Percentiles rank a stretch among this genome's conserved stretches.
phyloP scores from a whole-genome alignment of 148 eudicot species.

The Suaeda aralocaspica region DNA sequence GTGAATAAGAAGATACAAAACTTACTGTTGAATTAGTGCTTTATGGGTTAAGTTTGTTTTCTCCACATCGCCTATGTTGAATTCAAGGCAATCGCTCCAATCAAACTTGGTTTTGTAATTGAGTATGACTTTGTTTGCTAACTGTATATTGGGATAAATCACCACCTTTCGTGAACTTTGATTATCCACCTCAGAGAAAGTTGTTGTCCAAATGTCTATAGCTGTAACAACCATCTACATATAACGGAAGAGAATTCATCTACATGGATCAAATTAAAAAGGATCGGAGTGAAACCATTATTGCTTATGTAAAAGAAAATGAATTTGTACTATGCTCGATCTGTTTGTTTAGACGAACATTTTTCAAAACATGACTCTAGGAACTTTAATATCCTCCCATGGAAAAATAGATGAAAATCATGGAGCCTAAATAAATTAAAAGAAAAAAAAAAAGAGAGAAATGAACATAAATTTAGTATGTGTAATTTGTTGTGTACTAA shows the following conservation, averaged over 20 bases:
- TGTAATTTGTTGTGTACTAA: neutral
- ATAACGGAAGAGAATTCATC: neutral
- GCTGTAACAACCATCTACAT: constrained; percentile 8
- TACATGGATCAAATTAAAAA: too few relatives aligned
- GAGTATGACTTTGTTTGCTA: constrained; percentile 1
- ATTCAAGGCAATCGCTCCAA: constrained; percentile 9
- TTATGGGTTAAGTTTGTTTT: neutral
- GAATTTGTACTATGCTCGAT: too few relatives aligned
- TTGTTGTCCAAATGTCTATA: constrained; percentile 15
- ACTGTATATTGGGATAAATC: constrained; percentile 11
- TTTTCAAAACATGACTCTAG: too few relatives aligned
- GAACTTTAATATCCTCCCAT: too few relatives aligned
- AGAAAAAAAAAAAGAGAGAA: too few relatives aligned
- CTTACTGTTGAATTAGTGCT: neutral
- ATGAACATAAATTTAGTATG: neutral
- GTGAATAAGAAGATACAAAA: neutral
- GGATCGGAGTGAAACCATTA: too few relatives aligned
- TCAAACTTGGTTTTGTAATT: constrained; percentile 14
- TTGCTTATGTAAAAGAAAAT: too few relatives aligned
- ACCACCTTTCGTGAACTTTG: neutral
- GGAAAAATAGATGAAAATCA: too few relatives aligned
- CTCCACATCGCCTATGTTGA: neutral
- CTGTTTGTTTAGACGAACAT: too few relatives aligned
- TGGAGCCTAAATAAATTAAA: too few relatives aligned
- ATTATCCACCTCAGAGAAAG: constrained; percentile 7